Evolutionary conservation across 2,329 filamentous ascomycete genomes (phyloP), one percentile per base, ranked within the genome.

Genomic region (Calonectria fujianensis): DNA sequence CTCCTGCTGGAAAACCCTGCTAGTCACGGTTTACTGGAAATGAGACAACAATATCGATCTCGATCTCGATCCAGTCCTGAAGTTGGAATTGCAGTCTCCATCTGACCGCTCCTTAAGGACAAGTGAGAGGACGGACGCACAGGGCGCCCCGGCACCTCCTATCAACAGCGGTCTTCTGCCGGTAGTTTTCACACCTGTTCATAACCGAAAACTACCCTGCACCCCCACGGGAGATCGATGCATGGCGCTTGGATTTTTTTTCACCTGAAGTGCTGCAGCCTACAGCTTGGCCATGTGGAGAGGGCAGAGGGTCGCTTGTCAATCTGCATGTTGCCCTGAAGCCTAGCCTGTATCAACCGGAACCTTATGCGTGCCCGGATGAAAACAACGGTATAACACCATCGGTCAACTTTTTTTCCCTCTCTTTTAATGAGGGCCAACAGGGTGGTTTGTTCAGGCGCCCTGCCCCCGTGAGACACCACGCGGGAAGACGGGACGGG

Each of bases 221-320:
- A 72, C 52, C 20, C 45, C 54, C 24, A 65, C 48, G 35, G 31
- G 24, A 32, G 29, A 41, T 31, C 32, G 68, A 54, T 59, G 50
- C 69, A 71, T 24, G 69, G 32, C 61, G 50, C 27, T 52, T 71
- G 50, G 50, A 70, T 32, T 45, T 31, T 39, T 61, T 61, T 66
- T 48, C 31, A 45, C 61, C 35, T 59, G 37, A 37, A 66, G 27
- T 29, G 50, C 50, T 48, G 59, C 69, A 57, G 45, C 50, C 57
- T 51, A 66, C 61, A 57, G n/a, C 37, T 71, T 50, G 54, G 61
- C 51, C 27, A 29, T 66, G 37, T 66, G 50, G 61, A 54, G 29
- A 51, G 51, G 39, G n/a, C 14, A 70, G 32, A 31, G 24, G 45
- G 31, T 65, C 59, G 29, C 35, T 39, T 48, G 27, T 65, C 45